These are phyloP conservation scores for Epichloe elymi DNA, from an alignment of 2,329 filamentous ascomycete species.

Conservation along the genomic window DNA sequence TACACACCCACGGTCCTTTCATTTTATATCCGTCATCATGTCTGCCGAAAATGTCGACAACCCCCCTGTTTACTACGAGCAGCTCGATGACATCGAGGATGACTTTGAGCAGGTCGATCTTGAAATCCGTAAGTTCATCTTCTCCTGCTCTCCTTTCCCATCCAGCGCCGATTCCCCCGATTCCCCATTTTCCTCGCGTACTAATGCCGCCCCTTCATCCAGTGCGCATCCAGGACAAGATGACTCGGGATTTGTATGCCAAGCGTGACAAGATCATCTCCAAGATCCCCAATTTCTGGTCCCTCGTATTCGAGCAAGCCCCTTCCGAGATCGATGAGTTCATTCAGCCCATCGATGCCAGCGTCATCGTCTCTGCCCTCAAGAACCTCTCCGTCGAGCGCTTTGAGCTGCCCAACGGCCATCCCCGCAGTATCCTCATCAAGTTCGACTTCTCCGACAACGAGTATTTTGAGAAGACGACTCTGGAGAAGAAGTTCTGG, in stretches of 20 bases:
- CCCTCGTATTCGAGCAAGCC: constrained; percentile 79
- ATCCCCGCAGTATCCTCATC: constrained; percentile 69
- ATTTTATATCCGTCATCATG: constrained; percentile 16
- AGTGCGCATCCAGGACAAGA: constrained; percentile 62
- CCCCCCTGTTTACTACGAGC: constrained; percentile 50
- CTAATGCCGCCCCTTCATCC: constrained; percentile 2
- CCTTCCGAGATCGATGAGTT: constrained; percentile 78
- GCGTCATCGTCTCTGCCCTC: constrained; percentile 56
- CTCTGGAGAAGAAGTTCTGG: constrained; percentile 86
- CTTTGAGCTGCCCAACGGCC: constrained; percentile 65
- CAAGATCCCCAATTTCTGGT: constrained; percentile 82
- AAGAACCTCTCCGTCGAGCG: constrained; percentile 58
- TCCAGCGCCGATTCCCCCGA: too few species aligned
- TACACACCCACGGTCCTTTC: constrained; percentile 5
- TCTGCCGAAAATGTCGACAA: constrained; percentile 24
- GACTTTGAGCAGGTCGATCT: constrained; percentile 76
- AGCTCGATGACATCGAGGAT: constrained; percentile 66
- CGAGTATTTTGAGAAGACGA: constrained; percentile 64
- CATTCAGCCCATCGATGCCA: constrained; percentile 69
- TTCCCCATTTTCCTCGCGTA: too few species aligned
- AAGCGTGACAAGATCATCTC: constrained; percentile 59
- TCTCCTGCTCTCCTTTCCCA: background rate
- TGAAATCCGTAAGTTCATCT: constrained; percentile 56
- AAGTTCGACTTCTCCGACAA: constrained; percentile 71
- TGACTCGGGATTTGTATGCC: constrained; percentile 59